Conservation (phyloP, 78 protist genomes). For the Dictyostelium citrinum region DNA sequence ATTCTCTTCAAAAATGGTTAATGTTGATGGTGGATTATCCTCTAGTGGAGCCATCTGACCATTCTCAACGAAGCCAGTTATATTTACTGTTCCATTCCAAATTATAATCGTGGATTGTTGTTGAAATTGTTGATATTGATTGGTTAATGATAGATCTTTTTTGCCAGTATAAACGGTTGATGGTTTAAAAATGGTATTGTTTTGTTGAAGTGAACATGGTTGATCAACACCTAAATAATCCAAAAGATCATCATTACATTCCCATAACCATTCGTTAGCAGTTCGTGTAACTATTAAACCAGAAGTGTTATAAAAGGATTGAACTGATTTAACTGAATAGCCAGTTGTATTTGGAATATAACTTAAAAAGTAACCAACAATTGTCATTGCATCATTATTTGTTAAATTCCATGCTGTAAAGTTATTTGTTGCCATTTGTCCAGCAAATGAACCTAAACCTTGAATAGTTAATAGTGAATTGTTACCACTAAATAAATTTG, state of each 20-base stretch:
- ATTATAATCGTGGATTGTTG: not conserved
- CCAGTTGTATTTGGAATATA: not conserved
- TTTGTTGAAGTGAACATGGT: conserved; percentile 15
- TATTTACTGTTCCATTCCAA: not conserved
- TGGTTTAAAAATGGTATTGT: not conserved
- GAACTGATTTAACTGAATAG: not conserved
- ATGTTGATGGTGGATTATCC: not conserved
- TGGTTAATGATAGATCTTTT: not conserved
- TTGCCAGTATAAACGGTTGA: conserved; percentile 52
- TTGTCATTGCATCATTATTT: not conserved
- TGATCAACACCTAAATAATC: not conserved
- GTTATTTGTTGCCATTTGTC: not conserved
- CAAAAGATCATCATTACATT: conserved; percentile 12
- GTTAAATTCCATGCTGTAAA: not conserved
- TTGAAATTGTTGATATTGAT: not conserved
- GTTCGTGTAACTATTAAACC: conserved; percentile 28
- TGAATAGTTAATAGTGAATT: not conserved
- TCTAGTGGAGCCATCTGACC: conserved; percentile 53
- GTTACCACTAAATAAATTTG: not conserved
- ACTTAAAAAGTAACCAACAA: not conserved
- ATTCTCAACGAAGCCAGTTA: conserved; percentile 2
- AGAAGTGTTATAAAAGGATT: not conserved
- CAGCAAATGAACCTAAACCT: not conserved
- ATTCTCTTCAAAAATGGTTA: conserved; percentile 49
- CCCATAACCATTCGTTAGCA: conserved; percentile 38